Percentiles rank a stretch among this genome's conserved stretches.
Conservation (phyloP, 257 asterid species). For the Solanum pimpinellifolium region DNA sequence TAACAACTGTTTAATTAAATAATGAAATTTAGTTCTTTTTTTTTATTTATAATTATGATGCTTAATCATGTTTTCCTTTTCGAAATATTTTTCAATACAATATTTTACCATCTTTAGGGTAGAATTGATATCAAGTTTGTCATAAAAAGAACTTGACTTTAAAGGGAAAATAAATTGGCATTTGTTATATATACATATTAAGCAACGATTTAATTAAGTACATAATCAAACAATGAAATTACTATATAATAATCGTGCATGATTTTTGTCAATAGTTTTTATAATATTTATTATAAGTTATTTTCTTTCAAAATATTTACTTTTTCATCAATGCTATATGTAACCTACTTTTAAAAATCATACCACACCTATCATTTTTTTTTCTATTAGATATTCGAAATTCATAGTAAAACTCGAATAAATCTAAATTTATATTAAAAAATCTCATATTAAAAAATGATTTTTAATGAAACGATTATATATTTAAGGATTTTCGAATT, state of each 20-base stretch:
- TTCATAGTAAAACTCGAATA: no score
- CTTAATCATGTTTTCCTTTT: neutral
- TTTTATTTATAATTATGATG: neutral
- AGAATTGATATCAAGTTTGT: neutral
- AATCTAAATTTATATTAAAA: no score
- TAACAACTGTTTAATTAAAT: neutral
- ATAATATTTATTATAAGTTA: no score
- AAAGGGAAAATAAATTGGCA: neutral
- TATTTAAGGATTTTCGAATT: rapidly evolving
- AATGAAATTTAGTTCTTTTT: no score
- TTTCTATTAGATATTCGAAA: no score
- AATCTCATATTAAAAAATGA: no score
- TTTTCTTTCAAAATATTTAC: no score
- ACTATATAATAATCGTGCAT: neutral
- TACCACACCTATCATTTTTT: no score
- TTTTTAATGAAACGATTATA: no score
- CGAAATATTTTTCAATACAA: rapidly evolving
- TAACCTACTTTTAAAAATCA: no score
- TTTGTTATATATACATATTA: neutral
- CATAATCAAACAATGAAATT: neutral
- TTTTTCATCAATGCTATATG: no score
- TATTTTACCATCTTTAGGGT: no score
- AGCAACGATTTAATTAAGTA: neutral
- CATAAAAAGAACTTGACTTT: neutral
- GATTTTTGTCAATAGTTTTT: neutral